Conservation (phyloP, 2,329 filamentous ascomycete species). For the Epichloe glyceriae region DNA sequence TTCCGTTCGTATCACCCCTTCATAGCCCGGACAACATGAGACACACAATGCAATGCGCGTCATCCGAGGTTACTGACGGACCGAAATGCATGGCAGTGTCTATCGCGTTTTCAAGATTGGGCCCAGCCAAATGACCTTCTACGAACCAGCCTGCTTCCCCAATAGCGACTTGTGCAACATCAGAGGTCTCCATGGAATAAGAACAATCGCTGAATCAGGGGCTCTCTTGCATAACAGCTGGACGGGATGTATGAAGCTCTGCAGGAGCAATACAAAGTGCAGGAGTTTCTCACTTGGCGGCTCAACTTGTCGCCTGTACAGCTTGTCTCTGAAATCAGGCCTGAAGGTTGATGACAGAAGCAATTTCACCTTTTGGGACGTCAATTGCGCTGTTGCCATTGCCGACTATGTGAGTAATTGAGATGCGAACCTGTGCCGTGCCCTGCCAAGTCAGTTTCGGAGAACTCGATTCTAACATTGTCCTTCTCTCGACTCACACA, state of each 20-base stretch:
- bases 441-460: background rate
- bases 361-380: background rate
- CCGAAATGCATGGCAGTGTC: background rate
- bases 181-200: background rate
- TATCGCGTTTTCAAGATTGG: background rate
- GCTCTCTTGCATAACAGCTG: background rate
- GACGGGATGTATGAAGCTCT: background rate
- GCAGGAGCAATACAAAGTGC: background rate
- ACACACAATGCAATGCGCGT: background rate
- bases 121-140: background rate
- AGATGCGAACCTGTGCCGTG: no score
- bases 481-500: background rate
- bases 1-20: background rate
- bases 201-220: background rate
- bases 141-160: background rate
- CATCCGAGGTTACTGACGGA: no score
- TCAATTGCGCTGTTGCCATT: background rate
- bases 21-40: background rate
- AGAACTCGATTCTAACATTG: no score
- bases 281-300: background rate
- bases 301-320: background rate
- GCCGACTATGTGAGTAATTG: background rate
- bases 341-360: background rate
- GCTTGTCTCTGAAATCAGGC: background rate
- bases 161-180: background rate